These are phyloP conservation scores for Marasmius oreades DNA, from an alignment of 1,284 basidiomycete genomes.

Conservation along the genomic window DNA sequence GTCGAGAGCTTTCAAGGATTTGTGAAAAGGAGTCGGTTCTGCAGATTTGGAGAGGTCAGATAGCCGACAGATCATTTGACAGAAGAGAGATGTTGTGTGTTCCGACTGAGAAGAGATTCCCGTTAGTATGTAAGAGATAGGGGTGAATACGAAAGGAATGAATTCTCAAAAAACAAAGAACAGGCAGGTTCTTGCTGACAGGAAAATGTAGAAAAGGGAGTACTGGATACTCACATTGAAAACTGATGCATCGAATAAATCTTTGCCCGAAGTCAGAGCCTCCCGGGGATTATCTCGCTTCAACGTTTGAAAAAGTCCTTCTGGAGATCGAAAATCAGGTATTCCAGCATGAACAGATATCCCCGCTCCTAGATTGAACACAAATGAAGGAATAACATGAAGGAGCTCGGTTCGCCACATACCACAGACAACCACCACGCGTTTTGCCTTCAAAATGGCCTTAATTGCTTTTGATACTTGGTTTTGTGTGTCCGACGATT, in stretches of 20 bases:
- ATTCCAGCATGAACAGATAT: slow-evolving; percentile 90
- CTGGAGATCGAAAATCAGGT: slow-evolving; percentile 86
- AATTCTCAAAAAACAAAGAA: not conserved
- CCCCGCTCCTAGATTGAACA: slow-evolving; percentile 66
- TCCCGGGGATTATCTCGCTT: slow-evolving; percentile 79
- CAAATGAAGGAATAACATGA: slow-evolving; percentile 7
- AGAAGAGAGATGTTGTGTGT: slow-evolving; percentile 76
- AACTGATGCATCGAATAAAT: slow-evolving; percentile 89
- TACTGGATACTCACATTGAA: slow-evolving; percentile 67
- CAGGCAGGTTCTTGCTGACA: not conserved
- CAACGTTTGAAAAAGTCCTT: slow-evolving; percentile 77
- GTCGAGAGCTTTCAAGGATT: slow-evolving; percentile 73
- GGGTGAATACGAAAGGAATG: not conserved
- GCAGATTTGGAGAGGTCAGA: slow-evolving; percentile 73
- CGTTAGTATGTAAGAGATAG: not conserved
- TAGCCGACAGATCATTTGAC: slow-evolving; percentile 85
- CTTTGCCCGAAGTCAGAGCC: slow-evolving; percentile 73
- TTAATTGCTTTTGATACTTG: slow-evolving; percentile 54
- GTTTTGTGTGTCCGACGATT: slow-evolving; percentile 26
- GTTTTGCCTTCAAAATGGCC: slow-evolving; percentile 72
- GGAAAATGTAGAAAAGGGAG: not conserved
- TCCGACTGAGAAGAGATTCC: slow-evolving; percentile 49
- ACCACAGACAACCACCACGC: slow-evolving; percentile 87
- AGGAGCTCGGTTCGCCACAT: slow-evolving; percentile 26
- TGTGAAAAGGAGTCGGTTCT: slow-evolving; percentile 81